These are phyloP conservation scores for Neotropicomus parvogracilis DNA, from an alignment of 1,284 basidiomycete genomes.

Conservation along the genomic window DNA sequence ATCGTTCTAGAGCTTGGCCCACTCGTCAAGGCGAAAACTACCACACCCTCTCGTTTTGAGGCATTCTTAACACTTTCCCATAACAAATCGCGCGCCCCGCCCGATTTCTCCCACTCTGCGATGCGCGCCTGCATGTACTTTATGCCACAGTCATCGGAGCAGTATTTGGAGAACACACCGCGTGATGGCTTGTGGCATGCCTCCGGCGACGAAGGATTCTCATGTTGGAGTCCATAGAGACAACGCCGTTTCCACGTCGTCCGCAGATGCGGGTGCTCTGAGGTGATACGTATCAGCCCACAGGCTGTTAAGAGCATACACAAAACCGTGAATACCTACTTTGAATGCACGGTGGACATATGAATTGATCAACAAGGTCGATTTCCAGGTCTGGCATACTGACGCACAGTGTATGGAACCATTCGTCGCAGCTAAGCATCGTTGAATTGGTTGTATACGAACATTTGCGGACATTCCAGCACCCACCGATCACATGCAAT, in stretches of 20 bases:
- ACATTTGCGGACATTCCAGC: neutral
- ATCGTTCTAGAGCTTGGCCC: constrained; percentile 14
- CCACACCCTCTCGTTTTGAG: constrained; percentile 64
- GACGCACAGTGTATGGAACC: constrained; percentile 84
- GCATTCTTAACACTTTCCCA: constrained; percentile 72
- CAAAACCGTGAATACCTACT: constrained; percentile 46
- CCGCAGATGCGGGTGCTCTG: constrained; percentile 59
- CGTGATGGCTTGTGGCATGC: constrained; percentile 77
- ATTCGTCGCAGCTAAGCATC: constrained; percentile 72
- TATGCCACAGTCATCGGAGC: constrained; percentile 75
- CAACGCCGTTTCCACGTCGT: constrained; percentile 82
- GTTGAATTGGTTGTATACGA: constrained; percentile 2
- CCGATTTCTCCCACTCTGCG: constrained; percentile 53
- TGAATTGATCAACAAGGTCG: constrained; percentile 83
- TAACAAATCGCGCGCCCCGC: constrained; percentile 55
- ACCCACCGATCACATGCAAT: constrained; percentile 84
- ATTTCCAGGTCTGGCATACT: constrained; percentile 72
- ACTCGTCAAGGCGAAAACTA: constrained; percentile 39
- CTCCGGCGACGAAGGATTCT: constrained; percentile 53
- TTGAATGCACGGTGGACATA: constrained; percentile 71
- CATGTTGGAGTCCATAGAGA: constrained; percentile 57
- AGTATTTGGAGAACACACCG: constrained; percentile 79
- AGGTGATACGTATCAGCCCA: neutral
- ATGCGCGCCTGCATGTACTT: constrained; percentile 63
- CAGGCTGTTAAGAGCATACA: constrained; percentile 1